Percentiles rank a stretch among this genome's conserved stretches.
Conservation (phyloP, 306 rosid species). For the Gillenia trifoliata region DNA sequence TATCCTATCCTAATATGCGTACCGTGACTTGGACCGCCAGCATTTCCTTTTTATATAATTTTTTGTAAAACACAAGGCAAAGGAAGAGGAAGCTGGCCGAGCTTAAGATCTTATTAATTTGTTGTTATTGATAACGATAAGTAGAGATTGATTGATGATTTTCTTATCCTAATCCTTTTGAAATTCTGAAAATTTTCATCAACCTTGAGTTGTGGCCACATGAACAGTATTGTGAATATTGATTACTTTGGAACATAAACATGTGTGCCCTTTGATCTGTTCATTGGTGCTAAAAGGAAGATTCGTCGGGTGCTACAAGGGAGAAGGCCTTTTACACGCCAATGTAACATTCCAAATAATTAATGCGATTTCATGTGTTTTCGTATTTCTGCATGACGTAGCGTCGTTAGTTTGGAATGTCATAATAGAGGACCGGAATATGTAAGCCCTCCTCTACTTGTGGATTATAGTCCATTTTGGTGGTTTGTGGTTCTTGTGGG, state of each 20-base stretch:
- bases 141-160: neutral
- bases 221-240: no score
- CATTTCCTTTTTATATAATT: neutral
- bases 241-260: neutral
- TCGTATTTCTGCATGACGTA: no score
- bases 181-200: neutral
- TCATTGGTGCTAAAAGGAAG: neutral
- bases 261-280: neutral
- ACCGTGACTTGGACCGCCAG: neutral
- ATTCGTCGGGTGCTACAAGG: neutral
- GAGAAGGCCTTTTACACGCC: neutral
- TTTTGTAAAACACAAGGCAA: neutral
- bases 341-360: no score
- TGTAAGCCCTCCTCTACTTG: no score
- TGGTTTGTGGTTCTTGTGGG: no score
- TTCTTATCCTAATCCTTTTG: neutral
- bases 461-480: no score
- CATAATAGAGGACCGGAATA: fast-evolving
- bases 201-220: neutral
- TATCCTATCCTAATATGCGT: neutral
- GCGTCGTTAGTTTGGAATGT: fast-evolving
- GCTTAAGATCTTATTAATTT: neutral
- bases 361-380: no score
- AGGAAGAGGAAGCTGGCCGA: neutral
- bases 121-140: neutral